Conservation (phyloP, 768 basidiomycete species). For the Cystobasidium tubakii region DNA sequence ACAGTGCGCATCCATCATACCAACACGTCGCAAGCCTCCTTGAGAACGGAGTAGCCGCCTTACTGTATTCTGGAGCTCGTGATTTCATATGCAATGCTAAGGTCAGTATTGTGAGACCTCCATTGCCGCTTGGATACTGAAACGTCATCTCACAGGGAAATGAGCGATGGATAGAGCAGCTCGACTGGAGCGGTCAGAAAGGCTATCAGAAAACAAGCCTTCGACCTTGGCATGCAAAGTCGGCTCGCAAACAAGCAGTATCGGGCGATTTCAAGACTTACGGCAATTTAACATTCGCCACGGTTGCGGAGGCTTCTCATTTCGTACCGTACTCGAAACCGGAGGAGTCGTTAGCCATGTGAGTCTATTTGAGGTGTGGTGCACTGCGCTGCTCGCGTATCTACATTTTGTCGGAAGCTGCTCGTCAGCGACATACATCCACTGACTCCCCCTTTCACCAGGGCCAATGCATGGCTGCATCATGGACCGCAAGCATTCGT, state of each 20-base stretch:
- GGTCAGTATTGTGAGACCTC: not conserved
- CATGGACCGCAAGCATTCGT: constrained; percentile 32
- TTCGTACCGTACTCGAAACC: constrained; percentile 46
- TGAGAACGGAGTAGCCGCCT: constrained; percentile 38
- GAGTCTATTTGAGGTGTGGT: no score
- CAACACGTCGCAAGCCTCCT: constrained; percentile 40
- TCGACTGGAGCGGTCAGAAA: constrained; percentile 36
- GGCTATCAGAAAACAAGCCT: constrained; percentile 33
- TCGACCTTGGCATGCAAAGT: constrained; percentile 37
- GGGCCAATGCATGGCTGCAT: constrained; percentile 36
- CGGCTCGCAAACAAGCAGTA: constrained; percentile 2
- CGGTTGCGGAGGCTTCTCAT: constrained; percentile 41
- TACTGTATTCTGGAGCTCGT: constrained; percentile 40
- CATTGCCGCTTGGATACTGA: not conserved
- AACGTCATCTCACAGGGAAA: constrained; percentile 28
- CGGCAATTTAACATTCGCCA: constrained; percentile 44
- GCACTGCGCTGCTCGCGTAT: no score
- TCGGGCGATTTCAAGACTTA: constrained; percentile 41
- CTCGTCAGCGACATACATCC: not conserved
- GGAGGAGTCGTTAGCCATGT: constrained; percentile 39
- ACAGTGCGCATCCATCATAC: constrained; percentile 34
- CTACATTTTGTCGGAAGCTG: no score
- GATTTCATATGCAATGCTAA: constrained; percentile 41
- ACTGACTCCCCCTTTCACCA: not conserved
- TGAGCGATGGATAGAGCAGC: constrained; percentile 37